Conservation (phyloP, 192 early-diverging fungal species). For the Umbelopsis ramanniana region DNA sequence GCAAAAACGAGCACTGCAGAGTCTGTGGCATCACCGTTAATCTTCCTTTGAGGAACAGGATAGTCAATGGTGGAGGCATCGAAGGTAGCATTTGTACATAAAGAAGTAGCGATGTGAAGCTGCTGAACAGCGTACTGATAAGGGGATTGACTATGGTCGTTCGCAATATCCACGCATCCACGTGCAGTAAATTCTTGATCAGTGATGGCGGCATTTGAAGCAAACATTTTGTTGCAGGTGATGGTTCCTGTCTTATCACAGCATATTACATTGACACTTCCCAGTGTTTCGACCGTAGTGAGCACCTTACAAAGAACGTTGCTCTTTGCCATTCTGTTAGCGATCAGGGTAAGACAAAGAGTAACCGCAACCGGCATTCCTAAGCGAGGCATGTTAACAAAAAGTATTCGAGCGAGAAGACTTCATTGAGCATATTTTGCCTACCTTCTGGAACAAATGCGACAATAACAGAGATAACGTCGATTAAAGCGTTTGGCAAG, state of each 20-base stretch:
- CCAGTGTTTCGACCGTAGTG: slow-evolving; percentile 88
- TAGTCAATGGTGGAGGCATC: slow-evolving; percentile 50
- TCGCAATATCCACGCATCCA: slow-evolving; percentile 16
- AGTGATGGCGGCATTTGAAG: slow-evolving; percentile 49
- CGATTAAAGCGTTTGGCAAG: slow-evolving; percentile 41
- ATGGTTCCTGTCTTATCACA: slow-evolving; percentile 96
- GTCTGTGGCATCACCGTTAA: slow-evolving; percentile 89
- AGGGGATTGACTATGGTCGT: neutral
- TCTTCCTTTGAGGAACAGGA: slow-evolving; percentile 52
- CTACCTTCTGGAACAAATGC: slow-evolving; percentile 79
- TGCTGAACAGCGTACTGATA: slow-evolving; percentile 31
- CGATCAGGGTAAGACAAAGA: slow-evolving; percentile 75
- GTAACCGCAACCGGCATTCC: slow-evolving; percentile 78
- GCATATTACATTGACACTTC: slow-evolving; percentile 71
- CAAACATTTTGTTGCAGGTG: slow-evolving; percentile 79
- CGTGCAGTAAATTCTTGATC: slow-evolving; percentile 39
- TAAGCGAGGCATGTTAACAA: neutral
- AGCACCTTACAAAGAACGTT: slow-evolving; percentile 82
- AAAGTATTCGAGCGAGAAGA: slow-evolving; percentile 59
- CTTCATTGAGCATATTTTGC: neutral
- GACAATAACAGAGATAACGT: slow-evolving; percentile 68
- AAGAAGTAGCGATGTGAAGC: slow-evolving; percentile 26
- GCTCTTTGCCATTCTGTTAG: slow-evolving; percentile 71
- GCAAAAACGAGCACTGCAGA: slow-evolving; percentile 78
- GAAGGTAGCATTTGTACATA: slow-evolving; percentile 75